Conservation (phyloP, 768 basidiomycete species). For the Tricholoma matsutake region DNA sequence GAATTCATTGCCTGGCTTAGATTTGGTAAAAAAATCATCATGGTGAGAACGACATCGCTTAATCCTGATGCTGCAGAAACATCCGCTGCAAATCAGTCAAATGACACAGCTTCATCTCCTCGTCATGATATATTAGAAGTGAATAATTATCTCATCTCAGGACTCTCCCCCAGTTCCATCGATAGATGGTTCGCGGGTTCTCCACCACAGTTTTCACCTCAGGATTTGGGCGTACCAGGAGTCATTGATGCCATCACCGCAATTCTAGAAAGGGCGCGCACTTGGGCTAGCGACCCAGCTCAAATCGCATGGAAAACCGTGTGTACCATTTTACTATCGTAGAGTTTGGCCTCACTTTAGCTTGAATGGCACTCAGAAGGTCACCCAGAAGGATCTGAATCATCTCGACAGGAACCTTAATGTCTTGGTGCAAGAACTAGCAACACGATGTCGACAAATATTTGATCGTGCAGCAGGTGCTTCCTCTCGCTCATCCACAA, state of each 20-base stretch:
- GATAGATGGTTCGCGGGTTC: constrained; percentile 81
- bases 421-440: constrained; percentile 59
- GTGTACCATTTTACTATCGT: constrained; percentile 26
- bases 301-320: constrained; percentile 53
- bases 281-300: constrained; percentile 44
- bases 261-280: constrained; percentile 46
- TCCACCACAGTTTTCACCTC: constrained; percentile 46
- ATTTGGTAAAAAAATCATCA: constrained; percentile 48
- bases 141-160: constrained; percentile 73
- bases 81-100: constrained; percentile 46
- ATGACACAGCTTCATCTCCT: constrained; percentile 47
- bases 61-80: constrained; percentile 36
- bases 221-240: constrained; percentile 46
- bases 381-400: constrained; percentile 45
- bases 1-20: constrained; percentile 79
- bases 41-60: background rate
- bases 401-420: constrained; percentile 69
- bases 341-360: constrained; percentile 27
- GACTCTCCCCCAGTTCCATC: constrained; percentile 63
- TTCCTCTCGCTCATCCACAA: constrained; percentile 56
- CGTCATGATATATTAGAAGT: constrained; percentile 79
- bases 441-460: constrained; percentile 54
- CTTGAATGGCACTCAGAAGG: constrained; percentile 39
- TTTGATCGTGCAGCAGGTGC: constrained; percentile 64
- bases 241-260: constrained; percentile 32